Conservation (phyloP, 441 rosid species). For the Kokia cookei region DNA sequence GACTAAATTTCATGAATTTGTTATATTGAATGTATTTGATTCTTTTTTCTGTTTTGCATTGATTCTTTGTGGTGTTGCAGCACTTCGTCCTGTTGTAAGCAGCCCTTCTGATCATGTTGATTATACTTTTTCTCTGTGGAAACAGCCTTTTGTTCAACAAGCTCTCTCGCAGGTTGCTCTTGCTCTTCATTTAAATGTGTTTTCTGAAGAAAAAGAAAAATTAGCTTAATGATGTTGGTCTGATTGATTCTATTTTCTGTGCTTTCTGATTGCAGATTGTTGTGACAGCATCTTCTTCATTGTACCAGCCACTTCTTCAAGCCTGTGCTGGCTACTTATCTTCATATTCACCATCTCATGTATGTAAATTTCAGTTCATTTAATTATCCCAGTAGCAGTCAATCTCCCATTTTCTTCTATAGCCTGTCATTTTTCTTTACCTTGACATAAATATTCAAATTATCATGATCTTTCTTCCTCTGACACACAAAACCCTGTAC, state of each 20-base stretch:
- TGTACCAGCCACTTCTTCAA: constrained; percentile 61
- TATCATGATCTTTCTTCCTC: neutral
- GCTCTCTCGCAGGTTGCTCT: constrained; percentile 70
- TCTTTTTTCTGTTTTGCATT: neutral
- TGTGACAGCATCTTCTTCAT: constrained; percentile 52
- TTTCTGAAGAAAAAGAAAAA: neutral
- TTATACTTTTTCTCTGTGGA: constrained; percentile 67
- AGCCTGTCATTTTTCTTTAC: neutral
- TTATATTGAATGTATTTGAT: constrained; percentile 14
- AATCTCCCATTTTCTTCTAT: neutral
- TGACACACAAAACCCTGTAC: neutral
- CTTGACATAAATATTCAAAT: neutral
- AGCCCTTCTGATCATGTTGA: constrained; percentile 44
- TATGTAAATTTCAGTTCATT: constrained; percentile 32
- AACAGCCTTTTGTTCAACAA: constrained; percentile 63
- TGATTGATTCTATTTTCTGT: neutral
- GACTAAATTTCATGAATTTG: constrained; percentile 3
- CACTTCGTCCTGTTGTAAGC: constrained; percentile 61
- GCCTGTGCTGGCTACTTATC: constrained; percentile 79
- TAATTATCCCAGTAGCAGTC: neutral
- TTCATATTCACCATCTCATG: constrained; percentile 84
- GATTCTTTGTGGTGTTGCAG: constrained; percentile 25
- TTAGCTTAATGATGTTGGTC: neutral
- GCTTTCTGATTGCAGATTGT: constrained; percentile 61
- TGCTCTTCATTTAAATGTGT: neutral